phyloP scores from a whole-genome alignment of 192 early-diverging fungal genomes.

The Linnemannia exigua region DNA sequence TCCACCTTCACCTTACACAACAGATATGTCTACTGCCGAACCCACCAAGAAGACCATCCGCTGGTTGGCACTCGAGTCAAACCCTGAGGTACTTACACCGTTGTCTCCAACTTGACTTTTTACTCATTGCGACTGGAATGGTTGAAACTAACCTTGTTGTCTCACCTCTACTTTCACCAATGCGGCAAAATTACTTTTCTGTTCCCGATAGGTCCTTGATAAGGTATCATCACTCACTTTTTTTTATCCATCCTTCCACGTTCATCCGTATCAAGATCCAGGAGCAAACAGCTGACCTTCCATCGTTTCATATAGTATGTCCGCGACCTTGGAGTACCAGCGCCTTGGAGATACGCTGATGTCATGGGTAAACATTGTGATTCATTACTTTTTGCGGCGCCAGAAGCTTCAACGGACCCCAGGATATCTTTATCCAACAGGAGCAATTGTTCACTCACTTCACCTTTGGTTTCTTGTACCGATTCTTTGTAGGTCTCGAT shows the following conservation, averaged over 20 bases:
- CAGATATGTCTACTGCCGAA: slow-evolving; percentile 19
- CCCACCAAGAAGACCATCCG: slow-evolving; percentile 55
- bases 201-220: slow-evolving; percentile 69
- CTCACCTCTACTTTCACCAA: not conserved
- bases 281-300: not conserved
- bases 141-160: not conserved
- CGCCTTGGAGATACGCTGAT: slow-evolving; percentile 79
- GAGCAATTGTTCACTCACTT: not conserved
- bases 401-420: not conserved
- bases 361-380: slow-evolving; percentile 71
- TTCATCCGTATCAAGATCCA: not conserved
- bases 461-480: not conserved
- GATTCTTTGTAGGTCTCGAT: slow-evolving; percentile 75
- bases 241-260: not conserved
- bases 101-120: not conserved
- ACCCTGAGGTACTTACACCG: slow-evolving; percentile 74
- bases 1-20: not conserved
- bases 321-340: slow-evolving; percentile 76
- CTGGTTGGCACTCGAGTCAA: slow-evolving; percentile 93
- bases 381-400: not conserved
- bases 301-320: slow-evolving; percentile 63
- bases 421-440: not conserved
- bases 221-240: slow-evolving; percentile 58
- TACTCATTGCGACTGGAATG: not conserved
- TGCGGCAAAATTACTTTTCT: not conserved